A percentile compares a stretch with the other conserved stretches of the same genome.
Evolutionary conservation across 352 stramenopile species (phyloP).

Genomic region (Phytophthora ramorum): DNA sequence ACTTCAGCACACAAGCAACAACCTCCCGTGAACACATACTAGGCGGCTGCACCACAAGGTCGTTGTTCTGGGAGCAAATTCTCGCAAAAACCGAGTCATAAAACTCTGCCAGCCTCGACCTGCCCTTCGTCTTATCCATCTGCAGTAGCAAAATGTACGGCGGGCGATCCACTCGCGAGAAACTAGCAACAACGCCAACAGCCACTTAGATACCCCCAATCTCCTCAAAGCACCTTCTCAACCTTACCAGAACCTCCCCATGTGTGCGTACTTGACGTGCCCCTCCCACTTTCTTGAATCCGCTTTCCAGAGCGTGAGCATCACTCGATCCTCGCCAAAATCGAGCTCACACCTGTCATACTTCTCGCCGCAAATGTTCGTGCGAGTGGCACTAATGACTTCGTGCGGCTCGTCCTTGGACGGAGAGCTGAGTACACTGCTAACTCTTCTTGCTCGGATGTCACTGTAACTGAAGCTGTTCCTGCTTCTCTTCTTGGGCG

Average conservation of each 20-base stretch:
- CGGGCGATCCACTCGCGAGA: constrained; percentile 29
- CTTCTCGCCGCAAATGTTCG: constrained; percentile 47
- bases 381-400: constrained; percentile 36
- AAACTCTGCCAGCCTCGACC: constrained; percentile 53
- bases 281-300: constrained; percentile 39
- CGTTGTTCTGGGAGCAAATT: constrained; percentile 34
- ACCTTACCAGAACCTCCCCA: constrained; percentile 50
- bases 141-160: constrained; percentile 70
- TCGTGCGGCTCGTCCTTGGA: constrained; percentile 13
- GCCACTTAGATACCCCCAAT: neutral
- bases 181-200: constrained; percentile 28
- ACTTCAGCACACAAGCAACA: neutral
- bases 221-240: neutral
- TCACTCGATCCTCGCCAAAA: constrained; percentile 35
- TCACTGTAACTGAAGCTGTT: neutral
- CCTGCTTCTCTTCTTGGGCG: constrained; percentile 4
- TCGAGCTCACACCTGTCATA: constrained; percentile 51
- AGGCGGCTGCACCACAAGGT: constrained; percentile 15
- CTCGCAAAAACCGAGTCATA: constrained; percentile 67
- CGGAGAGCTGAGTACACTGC: constrained; percentile 12
- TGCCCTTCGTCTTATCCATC: constrained; percentile 32
- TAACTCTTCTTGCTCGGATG: constrained; percentile 4
- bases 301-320: constrained; percentile 44
- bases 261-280: constrained; percentile 45
- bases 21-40: constrained; percentile 33